Conservation (phyloP, 768 basidiomycete species). For the Dioszegia aurantiaca region DNA sequence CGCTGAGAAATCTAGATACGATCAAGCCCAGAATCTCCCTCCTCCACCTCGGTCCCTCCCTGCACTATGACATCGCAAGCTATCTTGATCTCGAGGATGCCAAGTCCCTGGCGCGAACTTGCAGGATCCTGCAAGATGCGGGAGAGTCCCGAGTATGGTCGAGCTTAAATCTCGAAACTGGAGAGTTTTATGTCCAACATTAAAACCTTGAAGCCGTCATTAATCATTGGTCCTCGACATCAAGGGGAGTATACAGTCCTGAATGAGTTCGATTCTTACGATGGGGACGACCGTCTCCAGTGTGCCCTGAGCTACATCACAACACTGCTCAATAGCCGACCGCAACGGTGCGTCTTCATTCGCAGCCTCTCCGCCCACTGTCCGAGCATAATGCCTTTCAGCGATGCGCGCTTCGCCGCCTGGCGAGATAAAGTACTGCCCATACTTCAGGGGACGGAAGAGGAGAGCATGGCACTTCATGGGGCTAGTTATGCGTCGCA, state of each 20-base stretch:
- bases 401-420: background rate
- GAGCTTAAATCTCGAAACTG: background rate
- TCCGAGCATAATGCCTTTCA: background rate
- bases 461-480: too few species aligned
- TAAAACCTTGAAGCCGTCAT: too few species aligned
- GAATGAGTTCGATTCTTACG: too few species aligned
- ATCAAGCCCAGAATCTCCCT: background rate
- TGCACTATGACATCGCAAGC: background rate
- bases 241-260: too few species aligned
- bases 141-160: background rate
- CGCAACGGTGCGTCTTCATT: background rate
- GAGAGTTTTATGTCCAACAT: background rate
- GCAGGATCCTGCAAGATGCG: background rate
- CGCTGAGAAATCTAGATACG: background rate
- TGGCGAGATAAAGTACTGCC: background rate
- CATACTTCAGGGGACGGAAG: too few species aligned
- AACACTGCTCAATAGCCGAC: background rate
- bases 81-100: background rate
- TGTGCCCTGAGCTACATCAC: background rate
- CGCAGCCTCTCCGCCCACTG: background rate
- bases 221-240: background rate
- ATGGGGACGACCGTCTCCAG: background rate
- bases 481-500: too few species aligned
- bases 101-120: slow-evolving; percentile 1
- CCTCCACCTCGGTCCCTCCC: background rate